Base-by-base conservation (phyloP, 345 rosid species). In the Heritiera fomes region DNA sequence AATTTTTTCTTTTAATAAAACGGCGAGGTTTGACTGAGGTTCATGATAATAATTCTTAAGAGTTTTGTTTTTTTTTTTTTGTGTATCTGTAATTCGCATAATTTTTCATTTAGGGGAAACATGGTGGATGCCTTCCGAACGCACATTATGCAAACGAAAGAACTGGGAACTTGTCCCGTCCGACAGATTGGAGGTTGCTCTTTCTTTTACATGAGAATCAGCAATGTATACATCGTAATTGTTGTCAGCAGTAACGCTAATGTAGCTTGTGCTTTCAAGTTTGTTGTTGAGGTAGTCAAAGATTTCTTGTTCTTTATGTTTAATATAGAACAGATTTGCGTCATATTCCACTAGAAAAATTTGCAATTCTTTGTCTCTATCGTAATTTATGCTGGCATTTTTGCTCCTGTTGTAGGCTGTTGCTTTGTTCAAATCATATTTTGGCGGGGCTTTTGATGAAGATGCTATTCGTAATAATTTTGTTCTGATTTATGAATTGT, bases 111-210 rank as follows among this genome's bases (percentile, higher is more conserved):
- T 71, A 94, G 99, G 79, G 98, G 98, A 63, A 97, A 94, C 71
- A 97, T 97, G 99, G 98, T 97, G 87, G 98, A 96, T 84, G 99
- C 99, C n/a, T 97, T 97, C 77, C 90, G 99, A 65, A 87, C 82
- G 85, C 99, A 97, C 86, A 94, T 97, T 81, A 94, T 97, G 99
- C 99, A 94, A 79, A 97, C 98, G 1, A 97, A 97, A 78, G 99
- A 97, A 80, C 90, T 97, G 12, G 98, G 99, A 20, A 97, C 95
- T 13, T 97, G 99, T 67, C 99, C 98, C 0, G 98, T 93, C 76
- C 92, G 98, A 80, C 98, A 94, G 90, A 97, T 97, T 88, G 99
- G 97, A 80, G 98, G 97, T 46, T 97, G 98, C 89, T 97, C 96
- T 4, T 97, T 94, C 87, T 86, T 93, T 74, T 94, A 97, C 80